Evolutionary conservation across 2,329 filamentous ascomycete species (phyloP), one percentile per base, ranked within the genome.

Genomic region (Dothidotthia symphoricarpi): DNA sequence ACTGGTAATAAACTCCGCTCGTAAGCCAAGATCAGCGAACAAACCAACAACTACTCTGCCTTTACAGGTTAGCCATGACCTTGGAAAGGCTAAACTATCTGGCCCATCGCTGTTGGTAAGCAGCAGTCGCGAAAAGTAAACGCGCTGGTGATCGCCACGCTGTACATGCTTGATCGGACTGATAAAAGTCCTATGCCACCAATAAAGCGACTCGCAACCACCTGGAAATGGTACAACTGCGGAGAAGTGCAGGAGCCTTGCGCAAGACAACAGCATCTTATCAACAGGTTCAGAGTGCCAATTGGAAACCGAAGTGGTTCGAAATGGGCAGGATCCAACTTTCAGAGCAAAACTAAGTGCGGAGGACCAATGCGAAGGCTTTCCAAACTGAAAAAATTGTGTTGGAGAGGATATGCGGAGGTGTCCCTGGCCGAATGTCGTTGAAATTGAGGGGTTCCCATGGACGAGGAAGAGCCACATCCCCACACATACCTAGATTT

Each of bases 401-500:
- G 19, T 22, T 9, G 19, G 9, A 5, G 9, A 22, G 19, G 9
- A 5, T 22, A 22, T 5, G 19, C 9, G 9, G 19, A 22, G 19
- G 19, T 9, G 9, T 22, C 19, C 9, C 19, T 35, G 31, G 31
- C 31, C 31, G 27, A 14, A 30, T 47, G 54, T 53, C 42, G 55
- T 57, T 48, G 43, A 36, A 31, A 34, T 49, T 50, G 42, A 45
- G 45, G 34, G 31, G 34, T 28, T n/a, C n/a, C n/a, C n/a, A 25
- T 36, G 49, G 50, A 51, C 44, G 51, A 51, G 37, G 25, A 45
- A 40, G 40, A 45, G 41, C 40, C 45, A 37, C 35, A 34, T 22
- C 19, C 9, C 19, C 19, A 22, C 19, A 22, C 19, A 9, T 22
- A 22, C 9, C n/a, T n/a, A n/a, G n/a, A n/a, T 22, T 22, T 22